Conservation (phyloP, 164 flowering plant genomes). For the Saururus chinensis region DNA sequence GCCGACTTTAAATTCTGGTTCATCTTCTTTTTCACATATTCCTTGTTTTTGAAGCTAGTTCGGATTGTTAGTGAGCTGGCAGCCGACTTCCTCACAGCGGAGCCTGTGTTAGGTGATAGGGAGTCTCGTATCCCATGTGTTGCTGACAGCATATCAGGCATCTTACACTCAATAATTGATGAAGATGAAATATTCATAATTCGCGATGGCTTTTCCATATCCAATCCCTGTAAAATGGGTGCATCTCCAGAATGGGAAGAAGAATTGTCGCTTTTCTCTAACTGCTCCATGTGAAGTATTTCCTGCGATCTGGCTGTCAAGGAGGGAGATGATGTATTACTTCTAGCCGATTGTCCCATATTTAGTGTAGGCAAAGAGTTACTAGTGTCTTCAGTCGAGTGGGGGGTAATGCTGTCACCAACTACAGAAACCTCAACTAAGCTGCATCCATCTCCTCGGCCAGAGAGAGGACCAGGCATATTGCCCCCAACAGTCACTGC, state of each 20-base stretch:
- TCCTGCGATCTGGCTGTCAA: conserved; percentile 13
- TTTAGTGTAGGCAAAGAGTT: conserved; percentile 12
- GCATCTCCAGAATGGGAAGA: conserved; percentile 12
- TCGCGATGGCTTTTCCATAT: conserved; percentile 9
- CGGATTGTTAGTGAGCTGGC: conserved; percentile 21
- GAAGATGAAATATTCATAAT: conserved; percentile 16
- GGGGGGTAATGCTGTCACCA: conserved; percentile 28
- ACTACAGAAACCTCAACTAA: conserved; percentile 51
- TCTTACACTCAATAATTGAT: conserved; percentile 11
- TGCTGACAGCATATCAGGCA: conserved; percentile 6
- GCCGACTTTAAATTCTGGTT: conserved; percentile 23
- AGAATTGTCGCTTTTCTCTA: conserved; percentile 10
- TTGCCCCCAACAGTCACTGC: conserved; percentile 44
- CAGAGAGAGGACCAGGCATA: conserved; percentile 27
- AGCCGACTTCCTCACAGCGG: conserved; percentile 17
- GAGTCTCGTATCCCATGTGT: conserved; percentile 14
- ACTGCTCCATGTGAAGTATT: conserved; percentile 8
- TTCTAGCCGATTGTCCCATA: conserved; percentile 12
- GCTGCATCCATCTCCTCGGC: conserved; percentile 37
- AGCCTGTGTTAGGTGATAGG: conserved; percentile 5
- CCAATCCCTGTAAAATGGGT: conserved; percentile 8
- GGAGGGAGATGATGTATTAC: conserved; percentile 13
- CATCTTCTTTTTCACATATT: conserved; percentile 36
- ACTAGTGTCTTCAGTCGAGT: conserved; percentile 17
- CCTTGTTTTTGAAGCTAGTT: conserved; percentile 32